phyloP scores from a whole-genome alignment of 2,329 filamentous ascomycete species.

The Graphilbum fragrans region DNA sequence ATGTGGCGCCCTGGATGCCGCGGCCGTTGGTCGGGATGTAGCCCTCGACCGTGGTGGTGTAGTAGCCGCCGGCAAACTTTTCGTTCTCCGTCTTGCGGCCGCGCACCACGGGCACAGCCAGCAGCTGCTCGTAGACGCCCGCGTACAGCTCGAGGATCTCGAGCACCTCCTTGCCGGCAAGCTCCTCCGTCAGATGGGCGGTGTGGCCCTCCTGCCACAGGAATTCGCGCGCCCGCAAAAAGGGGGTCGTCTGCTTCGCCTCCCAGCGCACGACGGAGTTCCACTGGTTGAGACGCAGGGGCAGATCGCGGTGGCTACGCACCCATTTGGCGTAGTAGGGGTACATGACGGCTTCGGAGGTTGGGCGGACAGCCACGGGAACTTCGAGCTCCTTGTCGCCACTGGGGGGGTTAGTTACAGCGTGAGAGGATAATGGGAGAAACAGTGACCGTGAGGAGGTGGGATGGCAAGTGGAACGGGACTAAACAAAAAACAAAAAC shows the following conservation, averaged over 20 bases:
- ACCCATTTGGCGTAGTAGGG: constrained; percentile 96
- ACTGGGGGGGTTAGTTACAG: constrained; percentile 28
- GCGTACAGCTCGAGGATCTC: constrained; percentile 92
- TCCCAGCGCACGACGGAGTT: constrained; percentile 85
- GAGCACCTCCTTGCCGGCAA: constrained; percentile 74
- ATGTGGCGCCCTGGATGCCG: constrained; percentile 93
- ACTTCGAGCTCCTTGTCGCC: constrained; percentile 89
- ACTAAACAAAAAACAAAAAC: not conserved
- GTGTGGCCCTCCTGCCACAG: constrained; percentile 95
- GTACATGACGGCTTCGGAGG: constrained; percentile 78
- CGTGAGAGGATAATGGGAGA: not conserved
- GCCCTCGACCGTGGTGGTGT: constrained; percentile 92
- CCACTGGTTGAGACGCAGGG: constrained; percentile 93
- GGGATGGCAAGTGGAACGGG: not conserved
- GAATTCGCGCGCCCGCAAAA: constrained; percentile 88
- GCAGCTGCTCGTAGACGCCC: constrained; percentile 80
- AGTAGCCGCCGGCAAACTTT: constrained; percentile 93
- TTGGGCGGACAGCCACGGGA: constrained; percentile 55
- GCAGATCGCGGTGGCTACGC: constrained; percentile 87
- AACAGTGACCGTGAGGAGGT: not conserved
- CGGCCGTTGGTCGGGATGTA: constrained; percentile 93
- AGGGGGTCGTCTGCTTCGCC: constrained; percentile 82
- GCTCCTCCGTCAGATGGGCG: constrained; percentile 74
- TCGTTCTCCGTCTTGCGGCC: constrained; percentile 95
- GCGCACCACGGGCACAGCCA: constrained; percentile 89